Evolutionary conservation across 345 rosid species (phyloP).

Genomic region (Clausena lansium): DNA sequence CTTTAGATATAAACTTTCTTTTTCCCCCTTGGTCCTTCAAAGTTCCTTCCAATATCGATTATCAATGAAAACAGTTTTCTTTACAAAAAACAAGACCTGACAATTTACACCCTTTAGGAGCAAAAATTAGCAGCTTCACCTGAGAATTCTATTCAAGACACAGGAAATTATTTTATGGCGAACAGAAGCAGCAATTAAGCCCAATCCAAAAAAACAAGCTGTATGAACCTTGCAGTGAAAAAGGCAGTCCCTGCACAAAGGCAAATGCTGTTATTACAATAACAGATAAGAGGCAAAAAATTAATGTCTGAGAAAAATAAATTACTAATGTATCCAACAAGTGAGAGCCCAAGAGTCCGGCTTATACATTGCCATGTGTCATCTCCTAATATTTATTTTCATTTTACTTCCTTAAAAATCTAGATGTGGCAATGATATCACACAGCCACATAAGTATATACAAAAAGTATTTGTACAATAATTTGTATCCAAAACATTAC

Average conservation of each 20-base stretch:
- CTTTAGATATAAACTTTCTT: neutral
- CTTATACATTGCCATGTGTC: neutral
- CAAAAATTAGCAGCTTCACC: conserved; percentile 20
- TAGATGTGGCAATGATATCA: neutral
- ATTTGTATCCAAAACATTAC: neutral
- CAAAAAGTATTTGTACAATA: neutral
- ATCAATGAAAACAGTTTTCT: conserved; percentile 16
- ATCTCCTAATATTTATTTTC: neutral
- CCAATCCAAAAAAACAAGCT: conserved; percentile 11
- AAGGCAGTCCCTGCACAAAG: conserved; percentile 13
- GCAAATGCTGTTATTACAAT: neutral
- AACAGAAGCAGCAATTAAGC: conserved; percentile 17
- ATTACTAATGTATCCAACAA: neutral
- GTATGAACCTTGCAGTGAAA: neutral
- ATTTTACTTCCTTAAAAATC: neutral
- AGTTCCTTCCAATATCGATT: conserved; percentile 14
- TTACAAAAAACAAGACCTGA: conserved; percentile 30
- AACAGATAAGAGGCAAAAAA: neutral
- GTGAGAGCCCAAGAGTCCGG: neutral
- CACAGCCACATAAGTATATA: neutral
- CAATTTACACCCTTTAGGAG: conserved; percentile 23
- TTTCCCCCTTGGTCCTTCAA: neutral
- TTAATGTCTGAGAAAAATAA: neutral
- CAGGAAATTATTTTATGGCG: conserved; percentile 18
- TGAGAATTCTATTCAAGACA: conserved; percentile 8